Conservation (phyloP, 345 rosid species). For the Populus alba region DNA sequence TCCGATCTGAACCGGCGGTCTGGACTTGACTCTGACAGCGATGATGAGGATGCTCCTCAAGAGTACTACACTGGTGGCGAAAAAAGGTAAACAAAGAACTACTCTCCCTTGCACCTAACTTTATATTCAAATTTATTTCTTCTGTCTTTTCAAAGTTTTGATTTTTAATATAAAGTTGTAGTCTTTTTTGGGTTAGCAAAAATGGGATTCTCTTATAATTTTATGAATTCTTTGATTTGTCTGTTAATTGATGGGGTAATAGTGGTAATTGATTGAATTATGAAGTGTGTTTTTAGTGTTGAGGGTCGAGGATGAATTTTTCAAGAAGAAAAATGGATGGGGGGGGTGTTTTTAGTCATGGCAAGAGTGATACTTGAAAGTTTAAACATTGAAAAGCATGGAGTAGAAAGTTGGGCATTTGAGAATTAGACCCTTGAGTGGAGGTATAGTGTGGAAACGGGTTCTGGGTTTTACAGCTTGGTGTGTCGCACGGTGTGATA, state of each 20-base stretch:
- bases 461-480: neutral
- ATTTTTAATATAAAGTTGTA: neutral
- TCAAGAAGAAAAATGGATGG: neutral
- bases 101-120: neutral
- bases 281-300: neutral
- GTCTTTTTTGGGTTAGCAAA: neutral
- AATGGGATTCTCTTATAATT: neutral
- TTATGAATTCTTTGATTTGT: neutral
- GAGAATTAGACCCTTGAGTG: neutral
- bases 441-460: neutral
- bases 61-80: slow-evolving; percentile 96
- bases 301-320: neutral
- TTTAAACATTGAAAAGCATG: neutral
- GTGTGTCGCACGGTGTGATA: too few relatives aligned
- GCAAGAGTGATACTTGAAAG: neutral
- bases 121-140: too few relatives aligned
- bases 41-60: slow-evolving; percentile 65
- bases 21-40: slow-evolving; percentile 76
- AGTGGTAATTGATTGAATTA: neutral
- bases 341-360: neutral
- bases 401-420: neutral
- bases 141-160: neutral
- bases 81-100: slow-evolving; percentile 53
- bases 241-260: neutral
- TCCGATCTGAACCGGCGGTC: slow-evolving; percentile 78